Conservation (phyloP, 2,329 filamentous ascomycete species). For the Aspergillus amoenus region DNA sequence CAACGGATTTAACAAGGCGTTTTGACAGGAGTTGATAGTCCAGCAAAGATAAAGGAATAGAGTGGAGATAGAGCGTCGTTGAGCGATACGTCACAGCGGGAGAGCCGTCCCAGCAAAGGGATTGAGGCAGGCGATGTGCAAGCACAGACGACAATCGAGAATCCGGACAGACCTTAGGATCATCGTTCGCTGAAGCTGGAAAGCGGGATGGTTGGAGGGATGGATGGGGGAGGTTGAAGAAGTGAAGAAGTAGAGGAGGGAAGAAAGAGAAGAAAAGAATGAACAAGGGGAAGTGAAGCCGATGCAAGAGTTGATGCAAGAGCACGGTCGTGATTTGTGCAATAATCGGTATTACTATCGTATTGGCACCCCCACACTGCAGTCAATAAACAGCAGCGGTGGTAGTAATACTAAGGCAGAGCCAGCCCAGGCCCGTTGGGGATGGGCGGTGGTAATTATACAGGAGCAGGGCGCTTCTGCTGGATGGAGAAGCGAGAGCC, state of each 20-base stretch:
- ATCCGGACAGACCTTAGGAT: slow-evolving; percentile 19
- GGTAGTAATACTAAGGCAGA: neutral
- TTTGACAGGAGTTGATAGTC: slow-evolving; percentile 3
- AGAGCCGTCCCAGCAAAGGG: slow-evolving; percentile 31
- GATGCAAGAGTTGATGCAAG: slow-evolving; percentile 5
- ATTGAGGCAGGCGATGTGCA: slow-evolving; percentile 31
- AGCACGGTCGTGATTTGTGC: slow-evolving; percentile 3
- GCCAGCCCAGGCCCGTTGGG: slow-evolving; percentile 2
- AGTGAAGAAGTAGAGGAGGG: slow-evolving; percentile 5
- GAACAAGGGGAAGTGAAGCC: neutral
- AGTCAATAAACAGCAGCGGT: neutral
- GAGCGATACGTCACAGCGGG: slow-evolving; percentile 25
- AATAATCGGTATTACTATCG: slow-evolving; percentile 3
- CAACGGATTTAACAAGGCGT: neutral
- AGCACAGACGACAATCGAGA: slow-evolving; percentile 30
- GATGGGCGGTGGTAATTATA: neutral
- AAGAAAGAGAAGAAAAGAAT: slow-evolving; percentile 3
- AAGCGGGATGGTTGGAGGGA: neutral
- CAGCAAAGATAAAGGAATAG: neutral
- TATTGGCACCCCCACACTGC: slow-evolving; percentile 3
- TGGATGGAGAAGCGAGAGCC: neutral
- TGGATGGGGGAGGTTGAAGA: neutral
- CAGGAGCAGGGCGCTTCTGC: neutral
- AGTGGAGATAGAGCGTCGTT: slow-evolving; percentile 10
- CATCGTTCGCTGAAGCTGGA: slow-evolving; percentile 26